Conservation (phyloP, 345 rosid species). For the Citrus glauca region DNA sequence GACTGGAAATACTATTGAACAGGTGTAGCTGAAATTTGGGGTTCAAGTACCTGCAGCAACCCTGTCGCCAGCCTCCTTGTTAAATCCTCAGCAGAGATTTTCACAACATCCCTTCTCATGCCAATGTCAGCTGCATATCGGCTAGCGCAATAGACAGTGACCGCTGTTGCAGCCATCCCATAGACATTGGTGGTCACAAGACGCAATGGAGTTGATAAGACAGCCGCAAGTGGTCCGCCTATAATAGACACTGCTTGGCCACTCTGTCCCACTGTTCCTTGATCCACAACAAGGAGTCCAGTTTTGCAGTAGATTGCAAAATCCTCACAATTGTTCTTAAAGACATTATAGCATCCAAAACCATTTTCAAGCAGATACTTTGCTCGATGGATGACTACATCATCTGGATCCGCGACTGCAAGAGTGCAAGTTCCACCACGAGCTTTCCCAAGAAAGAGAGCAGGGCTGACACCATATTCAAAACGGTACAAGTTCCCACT, state of each 20-base stretch:
- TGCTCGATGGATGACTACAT: conserved; percentile 61
- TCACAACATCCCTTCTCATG: conserved; percentile 68
- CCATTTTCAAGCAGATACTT: conserved; percentile 77
- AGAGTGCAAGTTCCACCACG: conserved; percentile 95
- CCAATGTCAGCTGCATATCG: conserved; percentile 89
- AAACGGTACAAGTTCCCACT: conserved; percentile 79
- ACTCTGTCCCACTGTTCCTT: conserved; percentile 69
- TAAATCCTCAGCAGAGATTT: conserved; percentile 73
- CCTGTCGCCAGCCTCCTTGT: conserved; percentile 61
- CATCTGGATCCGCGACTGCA: conserved; percentile 55
- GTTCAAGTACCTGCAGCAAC: conserved; percentile 52
- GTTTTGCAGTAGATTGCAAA: conserved; percentile 85
- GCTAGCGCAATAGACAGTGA: conserved; percentile 72
- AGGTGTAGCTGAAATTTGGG: conserved; percentile 24
- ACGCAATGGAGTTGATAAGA: conserved; percentile 61
- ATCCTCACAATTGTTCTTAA: conserved; percentile 86
- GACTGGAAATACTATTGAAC: not conserved
- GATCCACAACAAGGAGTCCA: conserved; percentile 58
- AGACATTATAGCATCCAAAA: conserved; percentile 73
- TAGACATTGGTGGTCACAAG: conserved; percentile 72
- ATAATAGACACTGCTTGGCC: conserved; percentile 77
- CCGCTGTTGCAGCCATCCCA: conserved; percentile 82
- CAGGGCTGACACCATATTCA: conserved; percentile 69
- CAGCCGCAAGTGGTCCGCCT: conserved; percentile 83
- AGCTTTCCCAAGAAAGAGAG: conserved; percentile 77